Conservation (phyloP, 768 basidiomycete genomes). For the Termitomyces eurrhizus region DNA sequence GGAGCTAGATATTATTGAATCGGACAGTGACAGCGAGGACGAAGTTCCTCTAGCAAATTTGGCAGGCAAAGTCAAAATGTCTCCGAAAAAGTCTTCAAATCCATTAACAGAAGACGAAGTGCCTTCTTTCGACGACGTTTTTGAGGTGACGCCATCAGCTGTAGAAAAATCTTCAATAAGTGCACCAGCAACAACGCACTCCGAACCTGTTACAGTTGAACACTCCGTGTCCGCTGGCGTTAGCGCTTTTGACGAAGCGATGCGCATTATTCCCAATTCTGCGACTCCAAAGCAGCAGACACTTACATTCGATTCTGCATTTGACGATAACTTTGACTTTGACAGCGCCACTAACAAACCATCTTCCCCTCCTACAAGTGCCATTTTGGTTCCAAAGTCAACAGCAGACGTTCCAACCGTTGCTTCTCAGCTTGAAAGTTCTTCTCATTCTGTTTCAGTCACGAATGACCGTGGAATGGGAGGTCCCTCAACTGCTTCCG, state of each 20-base stretch:
- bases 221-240: slow-evolving; percentile 38
- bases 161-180: slow-evolving; percentile 8
- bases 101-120: slow-evolving; percentile 8
- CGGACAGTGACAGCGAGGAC: slow-evolving; percentile 49
- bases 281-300: slow-evolving; percentile 30
- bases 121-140: slow-evolving; percentile 53
- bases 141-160: slow-evolving; percentile 33
- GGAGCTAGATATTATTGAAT: slow-evolving; percentile 56
- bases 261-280: slow-evolving; percentile 49
- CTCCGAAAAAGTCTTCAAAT: slow-evolving; percentile 17
- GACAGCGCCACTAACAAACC: slow-evolving; percentile 31
- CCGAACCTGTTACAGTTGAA: slow-evolving; percentile 8
- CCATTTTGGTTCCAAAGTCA: slow-evolving; percentile 20
- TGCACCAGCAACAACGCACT: slow-evolving; percentile 5
- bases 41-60: slow-evolving; percentile 36
- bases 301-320: slow-evolving; percentile 63
- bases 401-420: slow-evolving; percentile 2
- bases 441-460: background rate
- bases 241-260: slow-evolving; percentile 73
- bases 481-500: background rate
- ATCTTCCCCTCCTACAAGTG: slow-evolving; percentile 23
- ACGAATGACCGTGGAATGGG: slow-evolving; percentile 5
- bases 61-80: slow-evolving; percentile 21
- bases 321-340: slow-evolving; percentile 63
- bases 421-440: slow-evolving; percentile 1